A percentile compares a stretch with the other conserved stretches of the same genome.
Conservation (phyloP, 495 filamentous ascomycete species). For the Schizothecium vesticola region DNA sequence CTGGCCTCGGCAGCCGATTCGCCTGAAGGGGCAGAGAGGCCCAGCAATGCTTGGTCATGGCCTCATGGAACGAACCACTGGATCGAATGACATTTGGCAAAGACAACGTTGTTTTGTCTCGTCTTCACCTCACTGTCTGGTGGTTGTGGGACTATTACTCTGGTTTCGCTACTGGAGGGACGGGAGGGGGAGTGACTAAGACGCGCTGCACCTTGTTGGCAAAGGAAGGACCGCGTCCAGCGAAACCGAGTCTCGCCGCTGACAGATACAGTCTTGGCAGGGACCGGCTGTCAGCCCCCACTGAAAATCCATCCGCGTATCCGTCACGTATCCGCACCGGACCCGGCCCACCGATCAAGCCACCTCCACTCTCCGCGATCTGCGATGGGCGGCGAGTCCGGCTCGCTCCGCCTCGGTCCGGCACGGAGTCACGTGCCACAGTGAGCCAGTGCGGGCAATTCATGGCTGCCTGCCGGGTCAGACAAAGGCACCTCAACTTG, state of each 20-base stretch:
- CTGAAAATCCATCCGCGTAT: background rate
- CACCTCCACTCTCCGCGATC: background rate
- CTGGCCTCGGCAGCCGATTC: constrained; percentile 10
- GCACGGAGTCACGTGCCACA: background rate
- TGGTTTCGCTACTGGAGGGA: background rate
- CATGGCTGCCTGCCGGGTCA: background rate
- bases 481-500: background rate
- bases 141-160: background rate
- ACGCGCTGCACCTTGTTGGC: background rate
- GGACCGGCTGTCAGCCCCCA: background rate
- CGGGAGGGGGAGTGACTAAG: background rate
- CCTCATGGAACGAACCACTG: background rate
- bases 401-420: background rate
- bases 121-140: background rate
- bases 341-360: background rate
- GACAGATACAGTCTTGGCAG: background rate
- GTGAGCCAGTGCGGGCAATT: background rate
- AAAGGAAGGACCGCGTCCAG: background rate
- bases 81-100: background rate
- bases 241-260: background rate
- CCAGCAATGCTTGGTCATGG: background rate
- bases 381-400: background rate
- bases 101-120: background rate
- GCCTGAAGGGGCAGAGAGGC: background rate
- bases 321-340: background rate